Evolutionary conservation across 805 yeast species (phyloP).

Genomic region (Monosporozyma servazzii): DNA sequence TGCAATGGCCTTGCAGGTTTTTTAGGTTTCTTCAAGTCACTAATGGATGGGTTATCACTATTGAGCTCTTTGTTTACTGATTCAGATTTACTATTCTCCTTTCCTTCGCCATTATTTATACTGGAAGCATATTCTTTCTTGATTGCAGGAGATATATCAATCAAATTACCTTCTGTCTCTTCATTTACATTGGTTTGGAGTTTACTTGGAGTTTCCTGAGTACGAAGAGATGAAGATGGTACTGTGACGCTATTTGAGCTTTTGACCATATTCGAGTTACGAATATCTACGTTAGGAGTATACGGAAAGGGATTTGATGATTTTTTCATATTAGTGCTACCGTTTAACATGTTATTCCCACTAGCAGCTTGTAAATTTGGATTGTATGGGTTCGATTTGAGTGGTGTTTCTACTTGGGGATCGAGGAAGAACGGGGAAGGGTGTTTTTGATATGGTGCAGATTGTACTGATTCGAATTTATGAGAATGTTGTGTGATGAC

Average conservation of each 20-base stretch:
- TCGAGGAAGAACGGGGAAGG: not conserved
- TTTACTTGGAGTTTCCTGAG: not conserved
- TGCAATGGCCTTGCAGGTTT: conserved; percentile 5
- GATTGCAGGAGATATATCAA: not conserved
- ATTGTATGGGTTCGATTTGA: not conserved
- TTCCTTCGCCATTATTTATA: not conserved
- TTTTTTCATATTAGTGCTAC: not conserved
- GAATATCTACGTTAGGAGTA: not conserved
- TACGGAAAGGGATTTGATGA: conserved; percentile 2
- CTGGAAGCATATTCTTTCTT: not conserved
- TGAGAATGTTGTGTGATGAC: not conserved
- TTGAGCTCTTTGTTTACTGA: not conserved
- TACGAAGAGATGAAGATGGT: not conserved
- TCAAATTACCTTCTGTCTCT: not conserved
- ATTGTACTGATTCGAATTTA: not conserved
- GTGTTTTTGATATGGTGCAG: not conserved
- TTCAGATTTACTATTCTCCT: not conserved
- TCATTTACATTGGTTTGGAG: not conserved
- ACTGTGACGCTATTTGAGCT: not conserved
- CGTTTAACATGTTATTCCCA: not conserved
- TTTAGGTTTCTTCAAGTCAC: not conserved
- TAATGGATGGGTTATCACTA: not conserved
- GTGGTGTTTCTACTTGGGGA: not conserved
- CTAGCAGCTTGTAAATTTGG: not conserved
- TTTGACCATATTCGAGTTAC: not conserved